phyloP scores from a whole-genome alignment of 1,139 yeast species.

The Geotrichum citri-aurantii region DNA sequence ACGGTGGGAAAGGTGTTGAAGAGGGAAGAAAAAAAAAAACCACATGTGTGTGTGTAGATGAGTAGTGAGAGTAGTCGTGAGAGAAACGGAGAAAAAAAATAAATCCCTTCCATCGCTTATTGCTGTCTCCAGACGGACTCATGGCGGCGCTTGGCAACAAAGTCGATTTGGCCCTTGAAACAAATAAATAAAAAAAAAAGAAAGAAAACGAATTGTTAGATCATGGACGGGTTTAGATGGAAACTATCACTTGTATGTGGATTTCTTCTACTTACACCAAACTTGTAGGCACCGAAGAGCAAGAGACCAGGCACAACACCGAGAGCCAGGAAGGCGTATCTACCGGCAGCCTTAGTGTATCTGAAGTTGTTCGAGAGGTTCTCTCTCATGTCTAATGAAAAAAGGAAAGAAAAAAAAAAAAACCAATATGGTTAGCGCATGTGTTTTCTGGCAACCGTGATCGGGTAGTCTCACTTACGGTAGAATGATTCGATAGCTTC shows the following conservation, averaged over 20 bases:
- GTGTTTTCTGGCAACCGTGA: too few relatives aligned
- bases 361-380: conserved; percentile 33
- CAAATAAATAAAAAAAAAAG: background rate
- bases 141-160: conserved; percentile 31
- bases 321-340: conserved; percentile 31
- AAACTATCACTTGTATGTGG: background rate
- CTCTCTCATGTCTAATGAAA: conserved; percentile 30
- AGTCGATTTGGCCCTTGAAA: conserved; percentile 30
- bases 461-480: too few relatives aligned
- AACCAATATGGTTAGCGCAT: conserved; percentile 6
- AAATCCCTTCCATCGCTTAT: background rate
- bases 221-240: background rate
- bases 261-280: conserved; percentile 14
- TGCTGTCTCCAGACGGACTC: conserved; percentile 29
- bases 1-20: background rate
- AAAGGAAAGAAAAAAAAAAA: too few relatives aligned
- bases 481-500: conserved; percentile 36
- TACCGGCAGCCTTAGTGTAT: conserved; percentile 31
- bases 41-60: too few relatives aligned
- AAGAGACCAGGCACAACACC: conserved; percentile 34
- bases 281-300: conserved; percentile 29
- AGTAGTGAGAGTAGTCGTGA: too few relatives aligned
- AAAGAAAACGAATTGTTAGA: background rate
- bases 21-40: background rate
- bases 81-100: too few relatives aligned